Evolutionary conservation across 192 early-diverging fungal species (phyloP).

Genomic region (Backusella liffmaniae): DNA sequence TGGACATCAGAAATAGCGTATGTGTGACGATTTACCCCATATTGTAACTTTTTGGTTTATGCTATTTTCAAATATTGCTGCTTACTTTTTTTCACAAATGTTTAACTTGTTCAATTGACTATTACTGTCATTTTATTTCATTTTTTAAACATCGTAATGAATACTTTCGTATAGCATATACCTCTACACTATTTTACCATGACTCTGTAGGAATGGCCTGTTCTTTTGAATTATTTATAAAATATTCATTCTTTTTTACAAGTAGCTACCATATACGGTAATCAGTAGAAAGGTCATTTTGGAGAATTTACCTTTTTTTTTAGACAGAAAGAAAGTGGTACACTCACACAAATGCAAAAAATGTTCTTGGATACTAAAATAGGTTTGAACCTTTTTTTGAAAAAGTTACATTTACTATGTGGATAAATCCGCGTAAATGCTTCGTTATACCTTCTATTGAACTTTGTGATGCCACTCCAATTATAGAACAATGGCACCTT

Average conservation of each 20-base stretch:
- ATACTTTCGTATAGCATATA: neutral
- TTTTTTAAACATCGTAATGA: neutral
- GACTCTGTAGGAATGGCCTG: neutral
- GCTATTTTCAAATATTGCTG: neutral
- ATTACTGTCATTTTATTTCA: too few species aligned
- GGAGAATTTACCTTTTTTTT: neutral
- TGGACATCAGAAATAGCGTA: too few species aligned
- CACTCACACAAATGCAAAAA: neutral
- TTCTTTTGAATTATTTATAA: neutral
- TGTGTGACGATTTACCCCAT: too few species aligned
- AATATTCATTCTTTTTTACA: neutral
- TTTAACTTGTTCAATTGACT: too few species aligned
- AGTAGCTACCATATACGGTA: neutral
- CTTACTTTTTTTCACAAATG: neutral
- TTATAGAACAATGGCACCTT: too few species aligned
- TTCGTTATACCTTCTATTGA: too few species aligned
- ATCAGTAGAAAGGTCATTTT: neutral
- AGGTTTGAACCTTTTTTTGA: neutral
- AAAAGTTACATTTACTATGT: neutral
- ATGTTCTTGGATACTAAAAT: neutral
- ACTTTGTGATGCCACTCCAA: too few species aligned
- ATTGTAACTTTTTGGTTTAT: neutral
- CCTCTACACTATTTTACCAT: neutral
- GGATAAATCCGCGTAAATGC: conserved; percentile 43
- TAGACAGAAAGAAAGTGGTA: neutral